Percentiles rank a stretch among this genome's conserved stretches.
phyloP scores from a whole-genome alignment of 768 basidiomycete genomes.

The Xerocomellus dryophilus region DNA sequence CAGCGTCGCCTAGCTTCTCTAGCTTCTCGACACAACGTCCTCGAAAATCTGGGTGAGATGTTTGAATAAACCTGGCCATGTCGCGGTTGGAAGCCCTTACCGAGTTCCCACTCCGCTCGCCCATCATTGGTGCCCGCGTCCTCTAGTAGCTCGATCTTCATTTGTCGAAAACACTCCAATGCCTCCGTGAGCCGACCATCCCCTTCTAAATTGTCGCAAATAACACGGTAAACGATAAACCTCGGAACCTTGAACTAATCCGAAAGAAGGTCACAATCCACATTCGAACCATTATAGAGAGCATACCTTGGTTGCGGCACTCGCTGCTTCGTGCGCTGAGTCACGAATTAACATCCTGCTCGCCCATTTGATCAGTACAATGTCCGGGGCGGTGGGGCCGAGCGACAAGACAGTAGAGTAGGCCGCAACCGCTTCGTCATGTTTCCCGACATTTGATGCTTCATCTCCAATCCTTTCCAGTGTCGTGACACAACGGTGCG shows the following conservation, averaged over 20 bases:
- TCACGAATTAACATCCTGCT: not conserved
- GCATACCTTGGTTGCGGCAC: not conserved
- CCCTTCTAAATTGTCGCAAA: not conserved
- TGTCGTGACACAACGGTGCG: not conserved
- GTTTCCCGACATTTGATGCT: not conserved
- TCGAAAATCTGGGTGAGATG: not conserved
- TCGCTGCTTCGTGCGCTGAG: not conserved
- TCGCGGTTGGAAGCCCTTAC: not conserved
- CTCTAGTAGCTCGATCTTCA: not conserved
- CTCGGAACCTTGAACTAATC: not conserved
- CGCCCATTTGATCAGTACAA: not conserved
- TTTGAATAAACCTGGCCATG: not conserved
- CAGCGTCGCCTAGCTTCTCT: not conserved
- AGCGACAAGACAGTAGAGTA: constrained; percentile 1
- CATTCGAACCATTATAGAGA: not conserved
- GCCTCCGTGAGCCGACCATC: not conserved
- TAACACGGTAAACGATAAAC: not conserved
- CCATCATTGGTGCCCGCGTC: not conserved
- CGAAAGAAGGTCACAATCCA: not conserved
- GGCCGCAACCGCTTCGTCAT: not conserved
- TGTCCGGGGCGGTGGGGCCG: not conserved
- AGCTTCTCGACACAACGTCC: not conserved
- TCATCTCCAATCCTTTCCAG: not conserved
- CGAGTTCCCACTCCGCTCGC: not conserved
- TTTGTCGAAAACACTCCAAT: not conserved